Base-by-base conservation (phyloP, 371 early-diverging fungal genomes). In the Chytridium lagenaria region DNA sequence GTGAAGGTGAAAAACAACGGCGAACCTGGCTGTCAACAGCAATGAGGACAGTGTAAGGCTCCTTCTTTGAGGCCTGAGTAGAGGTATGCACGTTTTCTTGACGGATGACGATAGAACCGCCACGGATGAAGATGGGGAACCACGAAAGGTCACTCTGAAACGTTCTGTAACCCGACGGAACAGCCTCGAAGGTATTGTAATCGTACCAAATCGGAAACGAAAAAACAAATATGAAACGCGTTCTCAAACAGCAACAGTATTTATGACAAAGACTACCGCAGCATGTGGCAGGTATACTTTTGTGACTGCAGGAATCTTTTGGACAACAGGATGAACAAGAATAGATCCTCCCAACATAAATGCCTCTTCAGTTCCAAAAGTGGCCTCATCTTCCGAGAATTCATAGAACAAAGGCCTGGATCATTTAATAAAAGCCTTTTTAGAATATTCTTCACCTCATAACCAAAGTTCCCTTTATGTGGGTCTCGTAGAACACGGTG, bases 1-100 rank as follows among this genome's bases (percentile, higher is more conserved):
- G 57, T 57, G 57, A 49, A 49, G 22, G 49, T 22, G 49, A 49
- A 55, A 55, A 30, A 34, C 19, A 34, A 15, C 5, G 26, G 1
- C 70, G 5, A 37, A 76, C 80, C 33, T 72, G 19, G 15, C 40
- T 52, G 72, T 92, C 88, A 55, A 94, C 75, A 1, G 94, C 94
- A 59, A 98, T 83, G 55, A 94, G 79, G 26, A 98, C 81, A 3
- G 98, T 98, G 78, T 93, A 92, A 0, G 99, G 98, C 78, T 98
- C 99, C 39, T 83, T 80, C 40, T 81, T 80, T 92, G 93, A 93
- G 7, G 92, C 84, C 26, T 85, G 72, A 0, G 96, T 92, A 33
- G 94, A 90, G 33, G 96, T 89, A 61, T 98, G 91, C 15, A 89
- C 81, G 66, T 97, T 91, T 75, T 95, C 94, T 37, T 95, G 89